Base-by-base conservation (phyloP, 805 yeast species). In the Suhomyces canberraensis region DNA sequence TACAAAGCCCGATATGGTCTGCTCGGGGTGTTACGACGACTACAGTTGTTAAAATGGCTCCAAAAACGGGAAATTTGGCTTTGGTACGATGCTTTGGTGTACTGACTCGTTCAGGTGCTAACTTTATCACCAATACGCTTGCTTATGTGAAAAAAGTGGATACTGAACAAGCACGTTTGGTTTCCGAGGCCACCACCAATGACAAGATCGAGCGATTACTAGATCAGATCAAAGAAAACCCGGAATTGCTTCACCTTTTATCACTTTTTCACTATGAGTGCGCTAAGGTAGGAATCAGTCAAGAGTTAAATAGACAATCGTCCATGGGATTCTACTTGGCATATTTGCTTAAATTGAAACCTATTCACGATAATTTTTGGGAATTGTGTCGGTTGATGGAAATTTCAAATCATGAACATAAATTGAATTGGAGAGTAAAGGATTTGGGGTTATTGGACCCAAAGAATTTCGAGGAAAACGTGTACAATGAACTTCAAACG, bases 371-470 rank as follows among this genome's bases (percentile, higher is more conserved):
- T 8, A 46, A 59, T 14, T 68, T 68, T 37, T 68, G 73, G 71
- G 66, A 59, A 4, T 47, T 54, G 34, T 63, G 71, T 38, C 54
- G 45, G 16, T 32, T 48, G 5, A 40, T 45, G 22, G 59, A 61
- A 20, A 48, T 66, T 4, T 55, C 69, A 11, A 48, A 60, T 26
- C 61, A 58, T 17, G 42, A 36, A 8, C 70, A 68, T 43, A 31
- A 30, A 29, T 42, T 68, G 18, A 48, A 51, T 7, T 50, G 47
- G 29, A 37, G 47, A 26, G 52, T 56, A 2, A 27, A 40, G 11
- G 42, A 54, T 25, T 41, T 68, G 13, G 74, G 74, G 11, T 33
- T 67, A 4, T 47, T 68, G 21, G 73, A 68, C 42, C 74, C 74
- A 1, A 41, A 41, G 29, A 52, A 68, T 41, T 68, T 64, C 42